phyloP scores from a whole-genome alignment of 345 rosid genomes.

The Rubroshorea leprosula region DNA sequence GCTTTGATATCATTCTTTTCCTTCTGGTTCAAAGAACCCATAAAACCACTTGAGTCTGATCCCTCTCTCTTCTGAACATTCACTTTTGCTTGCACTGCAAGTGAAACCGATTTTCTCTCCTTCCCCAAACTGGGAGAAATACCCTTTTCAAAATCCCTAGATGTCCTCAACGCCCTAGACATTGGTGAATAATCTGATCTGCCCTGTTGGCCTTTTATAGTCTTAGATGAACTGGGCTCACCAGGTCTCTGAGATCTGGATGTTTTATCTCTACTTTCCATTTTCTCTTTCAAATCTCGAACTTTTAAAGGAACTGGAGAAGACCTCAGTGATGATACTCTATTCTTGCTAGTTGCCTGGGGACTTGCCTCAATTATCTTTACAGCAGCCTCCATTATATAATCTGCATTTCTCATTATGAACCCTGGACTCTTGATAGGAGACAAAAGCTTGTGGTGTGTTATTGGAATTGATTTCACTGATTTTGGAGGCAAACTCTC shows the following conservation, averaged over 20 bases:
- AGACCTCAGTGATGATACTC: conserved; percentile 37
- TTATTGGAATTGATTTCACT: conserved; percentile 50
- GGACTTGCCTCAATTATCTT: conserved; percentile 78
- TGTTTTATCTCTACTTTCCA: conserved; percentile 52
- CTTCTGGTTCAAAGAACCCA: conserved; percentile 36
- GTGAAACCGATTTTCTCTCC: conserved; percentile 39
- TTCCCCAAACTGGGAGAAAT: conserved; percentile 31
- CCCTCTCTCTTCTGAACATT: conserved; percentile 39
- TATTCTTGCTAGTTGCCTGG: conserved; percentile 28
- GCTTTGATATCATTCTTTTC: conserved; percentile 36
- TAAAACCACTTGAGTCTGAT: conserved; percentile 25
- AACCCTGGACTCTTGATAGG: conserved; percentile 66
- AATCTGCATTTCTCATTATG: conserved; percentile 44
- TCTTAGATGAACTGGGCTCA: conserved; percentile 16
- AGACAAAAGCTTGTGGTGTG: conserved; percentile 69
- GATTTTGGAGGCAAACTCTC: conserved; percentile 74
- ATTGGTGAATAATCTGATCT: conserved; percentile 20
- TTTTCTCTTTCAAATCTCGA: conserved; percentile 65
- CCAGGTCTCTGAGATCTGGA: conserved; percentile 38
- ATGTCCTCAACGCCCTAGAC: conserved; percentile 24
- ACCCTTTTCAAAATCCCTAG: conserved; percentile 20
- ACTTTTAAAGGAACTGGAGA: conserved; percentile 68
- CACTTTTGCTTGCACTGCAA: conserved; percentile 38
- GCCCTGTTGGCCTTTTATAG: conserved; percentile 27
- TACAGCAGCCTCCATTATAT: conserved; percentile 76